Evolutionary conservation across 1,284 basidiomycete genomes (phyloP).

Genomic region (Veloboletus limbatus): DNA sequence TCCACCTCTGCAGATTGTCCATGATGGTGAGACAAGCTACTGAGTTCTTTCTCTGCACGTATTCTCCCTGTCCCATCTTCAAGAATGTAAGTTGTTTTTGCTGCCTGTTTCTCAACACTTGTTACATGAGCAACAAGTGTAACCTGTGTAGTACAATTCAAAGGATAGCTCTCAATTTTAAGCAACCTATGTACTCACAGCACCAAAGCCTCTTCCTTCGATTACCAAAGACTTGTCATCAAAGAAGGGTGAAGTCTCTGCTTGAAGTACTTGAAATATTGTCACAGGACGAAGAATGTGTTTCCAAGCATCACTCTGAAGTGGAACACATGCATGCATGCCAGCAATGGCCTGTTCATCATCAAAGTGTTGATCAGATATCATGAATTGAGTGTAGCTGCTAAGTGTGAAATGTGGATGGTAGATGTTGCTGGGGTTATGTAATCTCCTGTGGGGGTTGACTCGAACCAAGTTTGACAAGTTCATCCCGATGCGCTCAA

Average conservation of each 20-base stretch:
- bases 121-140: conserved; percentile 26
- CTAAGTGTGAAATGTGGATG: too few species aligned
- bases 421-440: too few species aligned
- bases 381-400: conserved; percentile 2
- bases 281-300: conserved; percentile 22
- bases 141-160: conserved; percentile 15
- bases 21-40: not conserved
- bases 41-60: conserved; percentile 8
- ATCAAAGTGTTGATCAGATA: conserved; percentile 11
- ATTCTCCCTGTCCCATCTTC: conserved; percentile 35
- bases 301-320: conserved; percentile 4
- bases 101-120: not conserved
- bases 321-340: not conserved
- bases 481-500: not conserved
- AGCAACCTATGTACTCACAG: conserved; percentile 15
- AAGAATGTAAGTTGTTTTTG: conserved; percentile 12
- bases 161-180: not conserved
- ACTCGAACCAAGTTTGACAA: too few species aligned
- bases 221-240: conserved; percentile 10
- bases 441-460: conserved; percentile 11
- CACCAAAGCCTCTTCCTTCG: conserved; percentile 12
- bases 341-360: conserved; percentile 3
- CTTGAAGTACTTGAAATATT: conserved; percentile 25
- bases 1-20: conserved; percentile 8
- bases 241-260: conserved; percentile 11